A percentile compares a stretch with the other conserved stretches of the same genome.
These are phyloP conservation scores for Tolypocladium capitatum DNA, from an alignment of 2,329 filamentous ascomycete species.

Conservation along the genomic window DNA sequence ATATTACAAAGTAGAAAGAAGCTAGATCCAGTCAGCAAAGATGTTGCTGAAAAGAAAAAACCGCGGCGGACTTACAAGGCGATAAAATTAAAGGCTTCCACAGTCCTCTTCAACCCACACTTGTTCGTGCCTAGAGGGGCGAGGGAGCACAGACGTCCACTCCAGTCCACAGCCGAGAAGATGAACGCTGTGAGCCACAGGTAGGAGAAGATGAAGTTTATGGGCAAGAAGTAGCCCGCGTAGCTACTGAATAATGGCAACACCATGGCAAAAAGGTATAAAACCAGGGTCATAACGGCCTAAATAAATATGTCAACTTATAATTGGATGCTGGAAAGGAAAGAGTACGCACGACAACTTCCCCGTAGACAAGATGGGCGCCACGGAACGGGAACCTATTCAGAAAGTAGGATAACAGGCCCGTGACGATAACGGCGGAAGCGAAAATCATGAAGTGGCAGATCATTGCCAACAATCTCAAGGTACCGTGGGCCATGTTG, in stretches of 20 bases:
- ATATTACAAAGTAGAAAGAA: conserved; percentile 9
- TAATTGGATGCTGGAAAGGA: too few species aligned
- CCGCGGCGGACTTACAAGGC: conserved; percentile 9
- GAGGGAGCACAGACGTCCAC: conserved; percentile 4
- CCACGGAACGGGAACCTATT: conserved; percentile 4
- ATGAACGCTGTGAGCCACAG: conserved; percentile 15
- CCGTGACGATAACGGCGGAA: conserved; percentile 11
- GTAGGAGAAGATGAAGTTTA: conserved; percentile 12
- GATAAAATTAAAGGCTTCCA: conserved; percentile 12
- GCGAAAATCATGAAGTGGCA: conserved; percentile 11
- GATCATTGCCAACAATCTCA: conserved; percentile 6
- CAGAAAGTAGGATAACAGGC: conserved; percentile 11
- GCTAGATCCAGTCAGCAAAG: conserved; percentile 1
- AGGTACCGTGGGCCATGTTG: too few species aligned
- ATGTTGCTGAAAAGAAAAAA: too few species aligned
- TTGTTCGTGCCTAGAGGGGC: conserved; percentile 1
- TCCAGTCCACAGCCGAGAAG: conserved; percentile 12
- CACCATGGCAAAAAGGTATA: conserved; percentile 8
- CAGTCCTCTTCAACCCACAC: conserved; percentile 10
- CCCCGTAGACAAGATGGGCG: conserved; percentile 10
- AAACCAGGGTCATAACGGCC: conserved; percentile 10
- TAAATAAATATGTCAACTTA: conserved; percentile 2
- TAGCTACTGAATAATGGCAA: conserved; percentile 9
- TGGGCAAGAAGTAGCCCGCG: conserved; percentile 8
- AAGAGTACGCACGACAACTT: conserved; percentile 7